Conservation (phyloP, 768 basidiomycete species). For the Suillus variegatus region DNA sequence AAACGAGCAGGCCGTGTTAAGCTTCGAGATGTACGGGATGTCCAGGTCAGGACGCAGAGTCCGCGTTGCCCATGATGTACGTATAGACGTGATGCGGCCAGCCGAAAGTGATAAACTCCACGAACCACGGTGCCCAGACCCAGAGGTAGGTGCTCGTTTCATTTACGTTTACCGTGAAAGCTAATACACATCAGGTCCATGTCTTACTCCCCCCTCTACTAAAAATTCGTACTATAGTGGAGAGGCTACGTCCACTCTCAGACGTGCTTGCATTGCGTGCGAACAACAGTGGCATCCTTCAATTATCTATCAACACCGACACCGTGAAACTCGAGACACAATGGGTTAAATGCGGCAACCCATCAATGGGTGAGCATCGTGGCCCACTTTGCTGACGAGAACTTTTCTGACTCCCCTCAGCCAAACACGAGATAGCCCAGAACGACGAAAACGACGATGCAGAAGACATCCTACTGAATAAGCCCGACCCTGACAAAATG, state of each 20-base stretch:
- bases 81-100: constrained; percentile 78
- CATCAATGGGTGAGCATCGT: constrained; percentile 45
- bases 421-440: constrained; percentile 20
- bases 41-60: constrained; percentile 66
- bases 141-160: constrained; percentile 58
- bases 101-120: constrained; percentile 68
- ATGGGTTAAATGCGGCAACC: constrained; percentile 75
- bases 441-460: constrained; percentile 30
- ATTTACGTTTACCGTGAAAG: not conserved
- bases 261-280: constrained; percentile 69
- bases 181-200: constrained; percentile 53
- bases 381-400: not conserved
- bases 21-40: constrained; percentile 70
- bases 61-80: constrained; percentile 76
- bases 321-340: constrained; percentile 76
- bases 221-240: constrained; percentile 77
- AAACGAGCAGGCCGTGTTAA: constrained; percentile 73
- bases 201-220: constrained; percentile 74
- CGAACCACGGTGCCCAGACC: constrained; percentile 85
- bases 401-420: not conserved
- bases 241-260: constrained; percentile 70
- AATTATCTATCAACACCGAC: constrained; percentile 62
- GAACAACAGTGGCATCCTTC: constrained; percentile 59
- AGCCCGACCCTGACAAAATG: constrained; percentile 55
- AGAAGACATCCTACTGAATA: constrained; percentile 36